phyloP scores from a whole-genome alignment of 306 rosid species.

The Ammopiptanthus mongolicus region DNA sequence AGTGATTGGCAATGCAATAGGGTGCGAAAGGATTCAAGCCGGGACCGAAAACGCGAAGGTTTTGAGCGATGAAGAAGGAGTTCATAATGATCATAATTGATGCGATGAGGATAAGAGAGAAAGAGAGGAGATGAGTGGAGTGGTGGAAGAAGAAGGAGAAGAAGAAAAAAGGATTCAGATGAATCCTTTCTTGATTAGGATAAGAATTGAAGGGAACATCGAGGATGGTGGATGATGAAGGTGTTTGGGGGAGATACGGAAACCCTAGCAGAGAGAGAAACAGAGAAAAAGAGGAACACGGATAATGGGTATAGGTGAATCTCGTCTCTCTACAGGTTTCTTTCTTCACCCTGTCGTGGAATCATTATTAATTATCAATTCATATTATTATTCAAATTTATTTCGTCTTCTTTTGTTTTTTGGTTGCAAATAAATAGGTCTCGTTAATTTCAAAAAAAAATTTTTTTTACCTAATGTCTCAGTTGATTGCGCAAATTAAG shows the following conservation, averaged over 20 bases:
- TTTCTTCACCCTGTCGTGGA: too few species aligned
- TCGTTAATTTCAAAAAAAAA: too few species aligned
- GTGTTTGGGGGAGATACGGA: background rate
- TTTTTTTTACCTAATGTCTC: too few species aligned
- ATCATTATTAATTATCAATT: too few species aligned
- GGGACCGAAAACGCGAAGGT: conserved; percentile 90
- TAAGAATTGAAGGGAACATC: conserved; percentile 9
- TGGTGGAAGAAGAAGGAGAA: background rate
- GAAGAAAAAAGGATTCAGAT: too few species aligned
- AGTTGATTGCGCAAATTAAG: too few species aligned
- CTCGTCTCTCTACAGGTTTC: too few species aligned
- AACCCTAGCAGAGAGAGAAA: conserved; percentile 30
- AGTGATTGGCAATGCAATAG: conserved; percentile 74
- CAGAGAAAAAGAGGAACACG: background rate
- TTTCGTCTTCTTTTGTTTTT: too few species aligned
- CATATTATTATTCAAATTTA: too few species aligned
- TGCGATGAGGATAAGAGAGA: background rate
- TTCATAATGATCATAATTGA: conserved; percentile 41
- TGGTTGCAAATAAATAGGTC: too few species aligned
- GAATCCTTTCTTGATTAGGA: conserved; percentile 40
- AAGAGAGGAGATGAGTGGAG: background rate
- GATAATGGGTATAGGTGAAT: too few species aligned
- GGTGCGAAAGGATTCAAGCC: conserved; percentile 97
- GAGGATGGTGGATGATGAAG: background rate
- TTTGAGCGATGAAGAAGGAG: conserved; percentile 38